A percentile compares a stretch with the other conserved stretches of the same genome.
Evolutionary conservation across 1,139 yeast species (phyloP).

Genomic region (Zygosaccharomyces pseudobailii): DNA sequence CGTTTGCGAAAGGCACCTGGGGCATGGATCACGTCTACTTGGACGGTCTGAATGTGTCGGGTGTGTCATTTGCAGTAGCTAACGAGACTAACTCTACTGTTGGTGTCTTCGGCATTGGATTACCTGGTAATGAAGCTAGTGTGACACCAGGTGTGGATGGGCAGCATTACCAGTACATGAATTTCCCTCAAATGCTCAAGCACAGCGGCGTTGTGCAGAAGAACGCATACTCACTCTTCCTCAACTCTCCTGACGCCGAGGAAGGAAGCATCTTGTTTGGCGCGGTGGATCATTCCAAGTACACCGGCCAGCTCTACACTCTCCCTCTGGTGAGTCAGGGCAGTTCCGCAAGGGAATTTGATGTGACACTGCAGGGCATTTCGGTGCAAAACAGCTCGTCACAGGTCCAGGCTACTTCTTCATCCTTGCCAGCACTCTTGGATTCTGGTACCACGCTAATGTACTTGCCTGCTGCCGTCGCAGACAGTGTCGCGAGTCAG

Average conservation of each 20-base stretch:
- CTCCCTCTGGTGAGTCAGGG: conserved; percentile 42
- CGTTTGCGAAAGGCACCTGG: conserved; percentile 62
- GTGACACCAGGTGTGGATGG: conserved; percentile 3
- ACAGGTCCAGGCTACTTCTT: conserved; percentile 18
- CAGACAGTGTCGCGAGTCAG: conserved; percentile 36
- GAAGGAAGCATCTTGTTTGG: conserved; percentile 50
- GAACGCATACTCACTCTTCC: conserved; percentile 50
- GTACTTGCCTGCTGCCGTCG: conserved; percentile 42
- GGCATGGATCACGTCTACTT: conserved; percentile 51
- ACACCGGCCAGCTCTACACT: conserved; percentile 42
- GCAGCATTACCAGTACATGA: conserved; percentile 2
- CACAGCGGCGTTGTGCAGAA: conserved; percentile 47
- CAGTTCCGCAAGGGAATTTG: conserved; percentile 31
- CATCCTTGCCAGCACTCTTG: conserved; percentile 42
- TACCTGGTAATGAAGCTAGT: conserved; percentile 35
- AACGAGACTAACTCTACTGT: conserved; percentile 48
- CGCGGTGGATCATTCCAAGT: conserved; percentile 51
- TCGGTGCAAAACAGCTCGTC: conserved; percentile 29
- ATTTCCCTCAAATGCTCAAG: conserved; percentile 49
- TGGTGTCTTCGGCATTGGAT: conserved; percentile 64
- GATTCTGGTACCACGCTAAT: conserved; percentile 68
- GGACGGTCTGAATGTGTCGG: conserved; percentile 40
- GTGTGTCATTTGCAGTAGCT: conserved; percentile 52
- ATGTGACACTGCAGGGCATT: conserved; percentile 41
- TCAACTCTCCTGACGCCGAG: conserved; percentile 37